Percentiles rank a stretch among this genome's conserved stretches.
Conservation (phyloP, 495 filamentous ascomycete genomes). For the Cladorrhinum samala region DNA sequence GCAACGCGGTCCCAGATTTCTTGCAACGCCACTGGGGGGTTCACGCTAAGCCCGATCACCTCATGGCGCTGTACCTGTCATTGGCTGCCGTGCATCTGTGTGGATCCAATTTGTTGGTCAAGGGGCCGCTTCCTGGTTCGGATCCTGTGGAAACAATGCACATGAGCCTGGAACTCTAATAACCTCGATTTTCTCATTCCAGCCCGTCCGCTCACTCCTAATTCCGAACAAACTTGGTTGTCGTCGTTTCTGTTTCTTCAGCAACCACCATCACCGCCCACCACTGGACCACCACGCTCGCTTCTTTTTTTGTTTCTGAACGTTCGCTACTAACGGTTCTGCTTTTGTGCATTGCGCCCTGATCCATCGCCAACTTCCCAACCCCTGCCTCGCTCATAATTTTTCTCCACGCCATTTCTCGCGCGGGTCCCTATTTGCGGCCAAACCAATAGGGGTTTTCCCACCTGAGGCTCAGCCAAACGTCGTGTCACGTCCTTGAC, state of each 20-base stretch:
- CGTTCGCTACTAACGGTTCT: constrained; percentile 12
- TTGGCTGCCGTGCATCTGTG: constrained; percentile 15
- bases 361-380: constrained; percentile 1
- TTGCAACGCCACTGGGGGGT: constrained; percentile 7
- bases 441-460: constrained; percentile 23
- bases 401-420: constrained; percentile 12
- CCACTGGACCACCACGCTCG: constrained; percentile 22
- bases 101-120: constrained; percentile 9
- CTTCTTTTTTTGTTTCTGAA: constrained; percentile 9
- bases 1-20: constrained; percentile 5
- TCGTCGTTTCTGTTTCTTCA: constrained; percentile 18
- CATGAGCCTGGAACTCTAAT: constrained; percentile 11
- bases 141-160: constrained; percentile 7
- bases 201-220: constrained; percentile 16
- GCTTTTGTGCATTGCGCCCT: background rate
- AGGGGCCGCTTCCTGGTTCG: constrained; percentile 6
- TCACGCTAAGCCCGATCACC: constrained; percentile 11
- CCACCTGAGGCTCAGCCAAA: constrained; percentile 12
- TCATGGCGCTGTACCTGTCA: constrained; percentile 6
- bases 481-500: constrained; percentile 17
- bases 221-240: background rate
- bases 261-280: too few relatives aligned
- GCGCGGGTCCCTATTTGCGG: constrained; percentile 21
- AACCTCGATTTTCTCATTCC: constrained; percentile 14
- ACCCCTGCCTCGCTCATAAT: constrained; percentile 1